Evolutionary conservation across 345 rosid species (phyloP), one percentile per base, ranked within the genome.

Genomic region (Gossypium australe): DNA sequence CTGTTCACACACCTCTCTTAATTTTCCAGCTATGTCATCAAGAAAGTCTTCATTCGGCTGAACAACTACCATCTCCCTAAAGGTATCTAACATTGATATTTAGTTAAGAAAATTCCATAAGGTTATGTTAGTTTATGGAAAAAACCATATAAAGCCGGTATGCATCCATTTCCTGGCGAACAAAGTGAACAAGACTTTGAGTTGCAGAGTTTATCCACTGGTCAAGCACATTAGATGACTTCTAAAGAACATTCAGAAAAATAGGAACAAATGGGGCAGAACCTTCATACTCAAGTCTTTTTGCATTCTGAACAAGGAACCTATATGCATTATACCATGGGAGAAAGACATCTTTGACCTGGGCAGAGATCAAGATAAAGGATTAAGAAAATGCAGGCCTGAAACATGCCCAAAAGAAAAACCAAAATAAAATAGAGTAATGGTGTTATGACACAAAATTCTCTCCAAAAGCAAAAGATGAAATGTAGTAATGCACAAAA

Each of bases 341-440:
- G 80, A 96, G 99, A 84, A 96, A 93, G 61, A 96, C 98, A 84
- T 93, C 99, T 85, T 92, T 96, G 77, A 95, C 99, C 98, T 95
- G 84, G 64, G 79, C 29, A 74, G 52, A 69, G 61, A 59, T 52
- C 24, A 63, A 80, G 73, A 76, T 29, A 57, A 59, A 16, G 44
- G 47, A 74, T 59, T 14, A 73, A 56, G 52, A 68, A 8, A 62
- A 70, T 52, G 44, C 55, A 65, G 17, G 34, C 24, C 41, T 13
- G 13, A 38, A 47, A 45, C 9, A 27, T 16, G 41, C 9, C 38
- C 38, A 29, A 29, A 29, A 29, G 44, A 2, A 47, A 59, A 25
- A 34, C 48, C 11, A 47, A 18, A 20, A 34, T 29, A 29, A 29
- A 29, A 29, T 29, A 29, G 38, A 29, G 38, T 29, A 29, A 29